phyloP scores from a whole-genome alignment of 768 basidiomycete genomes.

The Leucosporidium yakuticum region DNA sequence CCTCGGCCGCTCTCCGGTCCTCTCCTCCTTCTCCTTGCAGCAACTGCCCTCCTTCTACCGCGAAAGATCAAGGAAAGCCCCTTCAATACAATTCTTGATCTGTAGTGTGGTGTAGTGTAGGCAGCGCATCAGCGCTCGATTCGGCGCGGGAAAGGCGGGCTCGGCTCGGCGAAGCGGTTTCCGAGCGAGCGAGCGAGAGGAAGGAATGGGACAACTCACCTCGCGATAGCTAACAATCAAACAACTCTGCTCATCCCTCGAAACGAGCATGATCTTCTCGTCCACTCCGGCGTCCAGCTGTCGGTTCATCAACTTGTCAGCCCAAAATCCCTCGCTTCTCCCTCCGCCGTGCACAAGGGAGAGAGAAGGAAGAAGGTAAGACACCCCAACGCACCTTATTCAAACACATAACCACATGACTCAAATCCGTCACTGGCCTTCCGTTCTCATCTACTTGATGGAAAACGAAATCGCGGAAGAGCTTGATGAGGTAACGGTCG shows the following conservation, averaged over 20 bases:
- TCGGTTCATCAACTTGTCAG: background rate
- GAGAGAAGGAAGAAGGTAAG: too few species aligned
- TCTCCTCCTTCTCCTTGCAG: too few species aligned
- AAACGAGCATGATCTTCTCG: constrained; percentile 88
- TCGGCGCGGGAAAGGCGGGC: background rate
- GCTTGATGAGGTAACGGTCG: constrained; percentile 93
- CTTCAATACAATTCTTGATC: constrained; percentile 39
- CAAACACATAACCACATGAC: constrained; percentile 82
- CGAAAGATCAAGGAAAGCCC: constrained; percentile 34
- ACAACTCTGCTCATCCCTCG: constrained; percentile 75
- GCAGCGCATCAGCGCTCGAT: background rate
- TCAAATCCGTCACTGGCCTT: constrained; percentile 79
- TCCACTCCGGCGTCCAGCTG: constrained; percentile 90
- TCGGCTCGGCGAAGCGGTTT: background rate
- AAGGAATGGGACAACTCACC: background rate
- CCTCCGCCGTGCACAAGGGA: background rate
- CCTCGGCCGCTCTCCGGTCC: background rate
- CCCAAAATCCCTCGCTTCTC: too few species aligned
- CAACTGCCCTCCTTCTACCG: background rate
- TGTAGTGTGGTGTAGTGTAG: background rate
- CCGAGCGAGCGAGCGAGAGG: background rate
- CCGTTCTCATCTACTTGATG: constrained; percentile 91
- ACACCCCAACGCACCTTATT: constrained; percentile 63
- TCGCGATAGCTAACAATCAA: constrained; percentile 39
- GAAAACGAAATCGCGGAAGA: constrained; percentile 97